Base-by-base conservation (phyloP, 2,329 filamentous ascomycete species). In the Neophaeococcomyces aloes region DNA sequence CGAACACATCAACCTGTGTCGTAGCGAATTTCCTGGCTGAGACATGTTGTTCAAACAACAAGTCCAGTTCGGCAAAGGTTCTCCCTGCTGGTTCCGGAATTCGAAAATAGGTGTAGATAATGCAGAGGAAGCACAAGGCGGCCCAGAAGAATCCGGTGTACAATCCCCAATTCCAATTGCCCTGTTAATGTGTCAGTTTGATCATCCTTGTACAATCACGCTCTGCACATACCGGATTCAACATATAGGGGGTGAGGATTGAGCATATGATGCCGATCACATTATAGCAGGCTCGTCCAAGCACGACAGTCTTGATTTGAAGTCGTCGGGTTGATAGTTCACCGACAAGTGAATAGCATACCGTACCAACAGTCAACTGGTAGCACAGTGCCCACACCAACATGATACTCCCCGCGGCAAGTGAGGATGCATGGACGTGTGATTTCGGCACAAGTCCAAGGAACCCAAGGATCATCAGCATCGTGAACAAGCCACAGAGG, bases 71-170 rank as follows among this genome's bases (percentile, higher is more conserved):
- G 5, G 86, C 87, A 57, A 89, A 94, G 0, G 83, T 83, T 32
- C 86, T 78, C 7, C 84, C 87, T 3, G 68, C 69, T 0, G 87
- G 86, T 59, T 94, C 86, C 0, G 87, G 87, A 0, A 89, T 69
- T 10, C 83, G 75, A 69, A 87, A 88, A 59, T 78, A 89, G 0
- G 81, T 82, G 65, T 89, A 94, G 13, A 91, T 65, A 56, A 88
- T 78, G 66, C 84, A 91, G 44, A 79, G 64, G 65, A 86, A 85
- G 64, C 84, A 89, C 45, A 86, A 79, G 0, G 80, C 83, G 11
- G 78, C 80, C 83, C 86, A 86, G 69, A 93, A 93, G 67, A 94
- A 93, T 21, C 87, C 86, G 0, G 86, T 76, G 56, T 76, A 91
- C 65, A 91, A 91, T 48, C 77, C 72, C 87, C 86, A 94, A 63